Evolutionary conservation across 2,329 filamentous ascomycete species (phyloP), one percentile per base, ranked within the genome.

Genomic region (Ceratocystis smalleyi): DNA sequence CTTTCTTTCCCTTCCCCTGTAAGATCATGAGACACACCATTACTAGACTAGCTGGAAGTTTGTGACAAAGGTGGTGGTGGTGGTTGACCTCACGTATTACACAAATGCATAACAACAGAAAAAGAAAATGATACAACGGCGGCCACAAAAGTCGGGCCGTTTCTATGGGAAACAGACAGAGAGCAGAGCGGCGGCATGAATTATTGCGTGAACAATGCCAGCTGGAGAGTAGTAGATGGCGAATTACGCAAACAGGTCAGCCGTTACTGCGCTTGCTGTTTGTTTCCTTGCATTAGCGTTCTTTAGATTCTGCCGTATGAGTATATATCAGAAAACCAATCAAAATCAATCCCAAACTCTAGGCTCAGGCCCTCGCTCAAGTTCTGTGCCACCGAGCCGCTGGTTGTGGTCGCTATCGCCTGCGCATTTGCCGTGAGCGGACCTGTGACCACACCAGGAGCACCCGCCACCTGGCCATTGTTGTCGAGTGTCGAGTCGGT

Each of bases 401-500:
- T 15, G 12, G 49, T 6, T 6, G 24, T 19, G 30, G 22, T 10
- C 24, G 49, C 6, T 2, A 5, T 19, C 15, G 22, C 8, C 49
- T 19, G 49, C 3, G 45, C 5, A 54, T 30, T 30, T 10, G 49
- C 10, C 6, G n/a, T 4, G 10, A 54, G 24, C 7, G 19, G 10
- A 2, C 19, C 15, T 8, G 22, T 24, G 8, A 43, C 22, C 22
- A 35, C 6, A 19, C 30, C 15, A 17, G 35, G 19, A 43, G 27
- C 32, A 6, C 19, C 64, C 64, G 75, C 55, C 71, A 65, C 54
- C 69, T 66, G 22, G 64, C 72, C 55, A 43, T 71, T 22, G 3
- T 22, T 22, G 5, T n/a, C 51, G 73, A 71, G 69, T 71, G 72
- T 68, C 71, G 70, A 67, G 62, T 73, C 62, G 69, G 70, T 66